Conservation (phyloP, 306 rosid species). For the Lithocarpus polystachyus region DNA sequence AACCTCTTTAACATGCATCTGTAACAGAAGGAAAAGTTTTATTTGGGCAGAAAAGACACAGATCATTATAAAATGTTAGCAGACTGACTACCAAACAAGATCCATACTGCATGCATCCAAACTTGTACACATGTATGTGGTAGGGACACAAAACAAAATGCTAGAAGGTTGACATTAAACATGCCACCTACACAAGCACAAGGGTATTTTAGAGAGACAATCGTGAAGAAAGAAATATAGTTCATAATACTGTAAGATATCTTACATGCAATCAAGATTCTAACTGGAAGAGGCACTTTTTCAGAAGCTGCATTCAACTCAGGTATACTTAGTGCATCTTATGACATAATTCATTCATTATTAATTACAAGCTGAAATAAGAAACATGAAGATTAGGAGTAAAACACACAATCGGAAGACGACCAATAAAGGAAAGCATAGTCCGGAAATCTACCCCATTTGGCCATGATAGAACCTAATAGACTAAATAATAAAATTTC, state of each 20-base stretch:
- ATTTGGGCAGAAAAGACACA: neutral
- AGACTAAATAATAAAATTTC: no score
- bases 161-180: neutral
- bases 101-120: neutral
- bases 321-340: neutral
- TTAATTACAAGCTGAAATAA: neutral
- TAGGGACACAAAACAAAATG: neutral
- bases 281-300: no score
- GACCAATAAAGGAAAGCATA: no score
- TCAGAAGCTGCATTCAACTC: neutral
- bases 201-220: neutral
- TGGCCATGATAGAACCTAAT: no score
- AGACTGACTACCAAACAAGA: neutral
- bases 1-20: neutral
- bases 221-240: neutral
- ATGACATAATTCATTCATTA: neutral
- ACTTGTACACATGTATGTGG: neutral
- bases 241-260: neutral
- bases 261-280: neutral
- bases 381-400: neutral
- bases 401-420: neutral
- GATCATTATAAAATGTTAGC: neutral
- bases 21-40: neutral
- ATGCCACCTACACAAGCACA: neutral
- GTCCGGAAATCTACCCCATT: no score